phyloP scores from a whole-genome alignment of 768 basidiomycete genomes.

The Naganishia friedmannii region DNA sequence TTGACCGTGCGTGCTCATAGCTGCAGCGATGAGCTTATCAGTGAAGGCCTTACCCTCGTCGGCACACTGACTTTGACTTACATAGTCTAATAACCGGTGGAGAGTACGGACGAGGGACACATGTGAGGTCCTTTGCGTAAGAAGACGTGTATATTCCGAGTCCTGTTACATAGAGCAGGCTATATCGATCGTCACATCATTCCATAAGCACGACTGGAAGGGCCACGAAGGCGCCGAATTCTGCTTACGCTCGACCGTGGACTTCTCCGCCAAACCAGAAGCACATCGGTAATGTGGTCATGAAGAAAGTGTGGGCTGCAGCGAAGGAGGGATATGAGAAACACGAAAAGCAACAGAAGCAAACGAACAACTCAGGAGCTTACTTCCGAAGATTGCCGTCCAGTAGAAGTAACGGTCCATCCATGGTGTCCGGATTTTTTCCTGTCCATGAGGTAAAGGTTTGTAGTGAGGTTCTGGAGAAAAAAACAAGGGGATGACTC shows the following conservation, averaged over 20 bases:
- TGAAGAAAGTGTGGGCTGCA: conserved; percentile 66
- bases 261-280: conserved; percentile 82
- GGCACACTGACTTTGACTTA: conserved; percentile 53
- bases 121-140: conserved; percentile 81
- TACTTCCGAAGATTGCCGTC: conserved; percentile 52
- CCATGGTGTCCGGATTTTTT: conserved; percentile 33
- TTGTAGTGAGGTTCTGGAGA: no score
- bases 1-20: conserved; percentile 45
- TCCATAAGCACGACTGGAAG: background rate
- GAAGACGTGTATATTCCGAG: conserved; percentile 83
- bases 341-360: background rate
- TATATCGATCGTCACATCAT: conserved; percentile 41
- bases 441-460: background rate
- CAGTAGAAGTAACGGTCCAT: conserved; percentile 51
- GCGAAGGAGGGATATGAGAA: background rate
- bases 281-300: conserved; percentile 76
- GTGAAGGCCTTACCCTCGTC: background rate
- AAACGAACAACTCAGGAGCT: conserved; percentile 28
- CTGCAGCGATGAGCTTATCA: conserved; percentile 29
- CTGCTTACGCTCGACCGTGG: conserved; percentile 68
- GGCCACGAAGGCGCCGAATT: no score
- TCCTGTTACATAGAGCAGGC: conserved; percentile 67
- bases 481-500: background rate
- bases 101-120: conserved; percentile 81
- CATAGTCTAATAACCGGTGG: conserved; percentile 88